Base-by-base conservation (phyloP, 192 early-diverging fungal genomes). In the Podila epicladia region DNA sequence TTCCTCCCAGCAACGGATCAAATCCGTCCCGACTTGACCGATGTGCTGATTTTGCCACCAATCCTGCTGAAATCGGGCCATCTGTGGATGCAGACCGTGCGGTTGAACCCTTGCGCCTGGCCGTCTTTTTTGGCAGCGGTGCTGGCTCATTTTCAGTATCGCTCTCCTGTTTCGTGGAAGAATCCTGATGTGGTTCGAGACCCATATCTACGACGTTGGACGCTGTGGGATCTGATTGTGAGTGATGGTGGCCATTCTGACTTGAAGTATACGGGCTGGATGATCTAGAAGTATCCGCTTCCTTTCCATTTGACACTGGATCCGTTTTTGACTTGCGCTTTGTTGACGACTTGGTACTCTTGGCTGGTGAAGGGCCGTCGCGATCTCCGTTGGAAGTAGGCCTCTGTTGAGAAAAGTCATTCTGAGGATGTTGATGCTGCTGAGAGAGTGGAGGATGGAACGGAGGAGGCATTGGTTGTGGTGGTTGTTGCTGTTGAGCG, bases 291-390 rank as follows among this genome's bases (percentile, higher is more conserved):
- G 65, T 35, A 48, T 24, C 33, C 35, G 45, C 22, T 28, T n/a
- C 45, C 22, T 74, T 29, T 19, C 17, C 64, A n/a, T 24, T 31
- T 24, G 64, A 24, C 38, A 19, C 22, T 50, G 64, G 31, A 24
- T 64, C 70, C 13, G 68, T 32, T 28, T 70, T 70, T 48, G 70
- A 72, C 49, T 72, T 72, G 29, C 70, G 70, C 29, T 72, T 72
- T 9, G 62, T 53, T 11, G 67, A 22, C 20, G 69, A 45, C 35
- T 72, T 64, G 26, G 70, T 55, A 5, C 32, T 12, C 24, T 64
- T 63, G 35, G 13, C 31, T 26, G 38, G 33, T 26, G 60, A 35
- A 9, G 69, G 11, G 5, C 48, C 24, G 41, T 45, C n/a, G n/a
- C 60, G 45, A 22, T 53, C 22, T 26, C 11, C 13, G 60, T 24